Percentiles rank a stretch among this genome's conserved stretches.
phyloP scores from a whole-genome alignment of 1,284 basidiomycete species.

The Apiotrichum laibachii region DNA sequence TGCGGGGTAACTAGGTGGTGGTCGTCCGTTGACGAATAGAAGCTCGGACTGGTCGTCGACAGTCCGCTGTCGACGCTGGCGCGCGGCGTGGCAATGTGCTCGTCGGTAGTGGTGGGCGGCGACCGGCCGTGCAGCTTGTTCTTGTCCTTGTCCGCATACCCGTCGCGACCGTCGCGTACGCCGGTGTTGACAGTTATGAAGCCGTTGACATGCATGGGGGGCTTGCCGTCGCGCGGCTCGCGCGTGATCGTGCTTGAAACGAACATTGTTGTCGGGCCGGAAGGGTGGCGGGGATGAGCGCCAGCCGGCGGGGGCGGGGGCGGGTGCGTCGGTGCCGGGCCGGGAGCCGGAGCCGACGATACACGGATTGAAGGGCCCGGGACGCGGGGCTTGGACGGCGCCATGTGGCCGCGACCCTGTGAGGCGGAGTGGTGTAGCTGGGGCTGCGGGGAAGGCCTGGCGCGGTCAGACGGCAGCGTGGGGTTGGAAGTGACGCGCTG shows the following conservation, averaged over 20 bases:
- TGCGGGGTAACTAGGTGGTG: constrained; percentile 1
- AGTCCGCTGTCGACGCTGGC: background rate
- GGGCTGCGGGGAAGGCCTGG: no score
- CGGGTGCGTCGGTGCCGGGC: no score
- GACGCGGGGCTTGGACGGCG: no score
- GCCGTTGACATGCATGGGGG: background rate
- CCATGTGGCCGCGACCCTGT: background rate
- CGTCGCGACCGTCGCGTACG: no score
- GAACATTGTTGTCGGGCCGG: background rate
- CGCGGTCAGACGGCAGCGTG: background rate
- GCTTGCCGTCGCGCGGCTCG: background rate
- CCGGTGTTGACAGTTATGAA: background rate
- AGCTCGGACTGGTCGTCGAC: background rate
- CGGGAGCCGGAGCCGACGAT: no score
- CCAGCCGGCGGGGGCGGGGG: no score
- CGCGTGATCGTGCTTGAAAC: no score
- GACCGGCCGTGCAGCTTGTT: background rate
- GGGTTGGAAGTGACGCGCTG: background rate
- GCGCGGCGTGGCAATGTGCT: background rate
- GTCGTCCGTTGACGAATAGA: constrained; percentile 1
- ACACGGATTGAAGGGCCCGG: no score
- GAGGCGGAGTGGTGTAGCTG: no score
- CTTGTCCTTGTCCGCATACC: background rate
- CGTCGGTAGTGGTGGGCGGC: no score
- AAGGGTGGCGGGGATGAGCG: background rate